These are phyloP conservation scores for Paramecium pentaurelia DNA, from an alignment of 73 alveolate species.

Conservation along the genomic window DNA sequence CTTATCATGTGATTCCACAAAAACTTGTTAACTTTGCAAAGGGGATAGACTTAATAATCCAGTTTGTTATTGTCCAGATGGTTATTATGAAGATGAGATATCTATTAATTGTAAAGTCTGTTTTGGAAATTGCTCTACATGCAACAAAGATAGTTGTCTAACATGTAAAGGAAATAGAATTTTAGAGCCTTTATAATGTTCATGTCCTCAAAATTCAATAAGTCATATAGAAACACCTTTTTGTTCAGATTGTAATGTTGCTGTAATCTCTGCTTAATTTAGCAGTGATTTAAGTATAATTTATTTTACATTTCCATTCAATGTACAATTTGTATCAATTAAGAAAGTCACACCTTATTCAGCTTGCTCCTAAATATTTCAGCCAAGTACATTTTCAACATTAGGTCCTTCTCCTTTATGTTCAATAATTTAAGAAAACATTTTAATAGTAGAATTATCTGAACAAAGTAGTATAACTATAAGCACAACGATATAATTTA, in stretches of 20 bases:
- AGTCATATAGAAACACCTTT: background rate
- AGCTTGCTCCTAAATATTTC: background rate
- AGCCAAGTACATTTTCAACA: background rate
- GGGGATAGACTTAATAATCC: background rate
- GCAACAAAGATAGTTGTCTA: background rate
- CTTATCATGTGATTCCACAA: background rate
- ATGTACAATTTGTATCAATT: background rate
- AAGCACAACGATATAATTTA: background rate
- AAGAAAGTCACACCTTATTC: background rate
- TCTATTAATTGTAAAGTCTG: background rate
- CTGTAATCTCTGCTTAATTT: background rate
- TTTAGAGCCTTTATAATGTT: background rate
- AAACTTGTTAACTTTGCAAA: background rate
- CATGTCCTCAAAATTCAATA: background rate
- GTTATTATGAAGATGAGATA: background rate
- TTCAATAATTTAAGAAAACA: background rate
- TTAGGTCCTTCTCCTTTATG: background rate
- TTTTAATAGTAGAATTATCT: background rate
- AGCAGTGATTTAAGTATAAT: background rate
- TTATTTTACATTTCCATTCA: background rate
- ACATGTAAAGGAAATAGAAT: background rate
- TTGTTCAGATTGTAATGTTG: background rate
- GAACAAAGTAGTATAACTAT: background rate
- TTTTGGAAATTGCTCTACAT: background rate
- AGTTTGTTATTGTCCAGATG: background rate